Base-by-base conservation (phyloP, 768 basidiomycete genomes). In the Hysterangium stoloniferum region DNA sequence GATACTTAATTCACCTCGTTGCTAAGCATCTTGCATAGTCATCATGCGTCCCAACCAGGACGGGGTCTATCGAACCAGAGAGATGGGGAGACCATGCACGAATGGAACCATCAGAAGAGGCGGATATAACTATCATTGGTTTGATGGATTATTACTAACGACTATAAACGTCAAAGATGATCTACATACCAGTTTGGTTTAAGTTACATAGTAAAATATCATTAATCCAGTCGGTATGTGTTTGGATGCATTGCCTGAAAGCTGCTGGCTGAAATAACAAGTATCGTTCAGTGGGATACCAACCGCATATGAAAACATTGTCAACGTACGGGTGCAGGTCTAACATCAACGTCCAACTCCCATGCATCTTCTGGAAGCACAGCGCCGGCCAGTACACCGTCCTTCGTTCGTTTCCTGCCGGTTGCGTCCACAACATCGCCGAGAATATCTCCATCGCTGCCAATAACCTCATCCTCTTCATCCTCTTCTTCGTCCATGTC, bases 141-240 rank as follows among this genome's bases (percentile, higher is more conserved):
- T 40, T 13, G 19, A 34, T n/a, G 27, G 56, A 55, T 42, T 40
- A 31, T 36, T 38, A 17, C 28, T n/a, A 33, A 33, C 9, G 27
- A 2, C n/a, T 25, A 37, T 33, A 15, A 45, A 24, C 17, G 36
- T 13, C 53, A 37, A 29, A 3, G 33, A 33, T 37, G 4, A 1
- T 25, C 13, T 2, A 67, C 80, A 37, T 43, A 84, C 88, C 71
- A 3, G 86, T 96, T 63, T 94, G 93, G 57, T 96, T 92, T 54
- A 81, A 75, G 62, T 97, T 94, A 68, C 89, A 93, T 15, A 99
- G 74, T 2, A 92, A 61, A 41, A 98, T 79, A 59, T 98, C 95
- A 62, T 96, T 99, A 31, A 98, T 80, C 95, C 95, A 99, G 66
- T 97, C 94, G 1, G 82, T 83, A 63, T 97, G 93, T 4, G 80